Evolutionary conservation across 169 alveolate species (phyloP).

Genomic region (Neospora caninum): DNA sequence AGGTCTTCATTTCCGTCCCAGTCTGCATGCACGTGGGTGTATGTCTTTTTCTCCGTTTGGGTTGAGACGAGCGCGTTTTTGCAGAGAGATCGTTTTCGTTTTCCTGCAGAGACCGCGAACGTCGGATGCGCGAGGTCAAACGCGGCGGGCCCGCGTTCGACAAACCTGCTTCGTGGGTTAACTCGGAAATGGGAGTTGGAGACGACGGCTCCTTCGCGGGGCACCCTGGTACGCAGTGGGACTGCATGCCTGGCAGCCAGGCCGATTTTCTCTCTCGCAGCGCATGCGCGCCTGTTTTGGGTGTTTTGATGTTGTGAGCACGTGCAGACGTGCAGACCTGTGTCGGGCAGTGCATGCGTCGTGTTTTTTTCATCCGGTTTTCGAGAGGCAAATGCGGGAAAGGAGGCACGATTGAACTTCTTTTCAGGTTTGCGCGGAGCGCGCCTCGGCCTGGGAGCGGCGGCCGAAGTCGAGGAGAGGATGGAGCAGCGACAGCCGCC

Average conservation of each 20-base stretch:
- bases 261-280: no score
- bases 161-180: constrained; percentile 7
- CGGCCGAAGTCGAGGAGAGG: constrained; percentile 36
- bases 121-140: neutral
- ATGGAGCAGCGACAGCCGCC: constrained; percentile 30
- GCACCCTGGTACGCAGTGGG: neutral
- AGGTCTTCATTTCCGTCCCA: neutral
- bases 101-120: constrained; percentile 29
- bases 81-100: neutral
- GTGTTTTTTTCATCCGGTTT: no score
- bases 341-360: no score
- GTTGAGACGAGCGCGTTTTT: neutral
- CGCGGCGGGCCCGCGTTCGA: neutral
- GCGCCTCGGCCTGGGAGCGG: constrained; percentile 36
- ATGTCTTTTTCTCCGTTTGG: neutral
- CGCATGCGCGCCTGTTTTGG: neutral
- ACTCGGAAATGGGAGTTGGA: constrained; percentile 33
- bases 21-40: neutral
- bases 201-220: constrained; percentile 40
- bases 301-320: no score
- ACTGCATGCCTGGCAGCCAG: neutral
- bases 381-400: no score
- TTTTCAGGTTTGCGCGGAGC: constrained; percentile 32
- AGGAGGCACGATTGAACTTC: neutral
- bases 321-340: no score